Evolutionary conservation across 306 rosid species (phyloP).

Genomic region (Cyclanthera cordifolia): DNA sequence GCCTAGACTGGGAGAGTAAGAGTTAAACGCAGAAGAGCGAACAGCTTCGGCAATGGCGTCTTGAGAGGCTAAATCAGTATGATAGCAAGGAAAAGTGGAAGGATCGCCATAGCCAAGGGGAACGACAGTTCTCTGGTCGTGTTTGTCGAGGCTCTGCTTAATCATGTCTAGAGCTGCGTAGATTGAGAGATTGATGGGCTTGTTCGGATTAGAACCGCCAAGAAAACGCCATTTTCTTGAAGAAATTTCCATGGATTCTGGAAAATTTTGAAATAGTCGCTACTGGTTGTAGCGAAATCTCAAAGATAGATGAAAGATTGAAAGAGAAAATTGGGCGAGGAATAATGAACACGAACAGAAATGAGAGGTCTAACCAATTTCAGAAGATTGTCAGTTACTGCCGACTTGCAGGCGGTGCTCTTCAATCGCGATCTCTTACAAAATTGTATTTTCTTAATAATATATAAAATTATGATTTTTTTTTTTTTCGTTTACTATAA

Average conservation of each 20-base stretch:
- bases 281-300: too few relatives aligned
- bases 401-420: too few relatives aligned
- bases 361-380: too few relatives aligned
- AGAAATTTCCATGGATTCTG: background rate
- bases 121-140: constrained; percentile 19
- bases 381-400: too few relatives aligned
- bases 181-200: constrained; percentile 6
- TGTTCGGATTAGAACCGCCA: background rate
- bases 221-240: constrained; percentile 4
- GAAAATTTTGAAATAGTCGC: too few relatives aligned
- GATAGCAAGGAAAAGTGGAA: constrained; percentile 22
- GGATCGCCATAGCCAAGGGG: constrained; percentile 47
- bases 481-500: too few relatives aligned
- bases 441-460: too few relatives aligned
- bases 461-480: too few relatives aligned
- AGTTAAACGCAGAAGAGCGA: constrained; percentile 33
- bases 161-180: constrained; percentile 26
- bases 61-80: constrained; percentile 21
- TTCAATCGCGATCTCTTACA: too few relatives aligned
- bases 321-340: too few relatives aligned
- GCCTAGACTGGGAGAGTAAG: constrained; percentile 41
- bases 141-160: constrained; percentile 10
- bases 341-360: too few relatives aligned
- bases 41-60: constrained; percentile 29
- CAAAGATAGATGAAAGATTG: too few relatives aligned